Evolutionary conservation across 1,284 basidiomycete genomes (phyloP), one percentile per base, ranked within the genome.

Genomic region (Fomes fomentarius): DNA sequence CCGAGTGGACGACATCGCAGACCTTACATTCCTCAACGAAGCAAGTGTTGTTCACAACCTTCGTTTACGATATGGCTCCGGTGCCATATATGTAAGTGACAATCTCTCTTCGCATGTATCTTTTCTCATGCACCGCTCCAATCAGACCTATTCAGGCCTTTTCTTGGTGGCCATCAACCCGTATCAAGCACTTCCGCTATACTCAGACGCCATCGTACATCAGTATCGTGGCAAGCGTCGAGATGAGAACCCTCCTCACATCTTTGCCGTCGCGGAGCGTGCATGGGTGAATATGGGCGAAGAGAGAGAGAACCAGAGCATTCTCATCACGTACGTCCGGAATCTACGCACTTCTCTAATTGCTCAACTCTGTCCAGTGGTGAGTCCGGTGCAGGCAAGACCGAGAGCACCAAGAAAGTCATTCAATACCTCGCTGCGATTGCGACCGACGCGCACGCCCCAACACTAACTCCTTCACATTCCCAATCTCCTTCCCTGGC

Each of bases 241-340:
- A 41, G 95, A 98, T 64, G 96, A 98, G 77, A 98, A 96, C 63
- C 88, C 94, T 6, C 97, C 97, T 1, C 97, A 99, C 68, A 94
- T 99, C 52, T 99, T 96, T 68, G 96, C 96, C 10, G 91, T 99
- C 25, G 96, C 97, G 0, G 97, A 99, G 72, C 85, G 93, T 40
- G 97, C 97, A 26, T 99, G 97, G 96, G 86, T 96, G 58, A 96
- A 95, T 72, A 99, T 99, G 91, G 90, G 96, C 25, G 94, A 96
- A 60, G 94, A 97, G 71, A 83, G 94, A 48, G 96, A 99, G 76
- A 96, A 96, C 64, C 97, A 99, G 74, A 96, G 94, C 67, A 94
- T 99, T 58, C 84, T 99, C 47, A 98, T 99, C 74, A 99, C 96
- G 90, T 95, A 73, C 37, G 92, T 82, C 25, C n/a, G 15, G n/a